Conservation (phyloP, 768 basidiomycete species). For the Lyophyllum shimeji region DNA sequence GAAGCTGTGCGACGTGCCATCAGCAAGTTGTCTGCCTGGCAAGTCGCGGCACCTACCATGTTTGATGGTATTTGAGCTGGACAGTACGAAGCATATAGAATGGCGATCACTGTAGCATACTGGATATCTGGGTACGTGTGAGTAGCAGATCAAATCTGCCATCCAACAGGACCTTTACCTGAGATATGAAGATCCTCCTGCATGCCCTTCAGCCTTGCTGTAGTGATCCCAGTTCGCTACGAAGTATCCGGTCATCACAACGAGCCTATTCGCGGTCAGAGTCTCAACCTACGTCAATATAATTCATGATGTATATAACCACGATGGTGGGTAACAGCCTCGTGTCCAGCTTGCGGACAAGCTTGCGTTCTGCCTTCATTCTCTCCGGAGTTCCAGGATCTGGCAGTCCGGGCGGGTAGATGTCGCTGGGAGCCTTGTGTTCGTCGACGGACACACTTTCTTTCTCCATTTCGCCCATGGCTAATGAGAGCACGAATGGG, state of each 20-base stretch:
- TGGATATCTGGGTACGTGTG: constrained; percentile 42
- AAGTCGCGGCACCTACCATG: constrained; percentile 40
- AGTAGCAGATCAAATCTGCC: constrained; percentile 1
- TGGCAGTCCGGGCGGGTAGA: constrained; percentile 10
- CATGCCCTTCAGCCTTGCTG: constrained; percentile 50
- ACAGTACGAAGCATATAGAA: constrained; percentile 58
- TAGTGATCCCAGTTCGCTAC: constrained; percentile 49
- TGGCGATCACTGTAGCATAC: constrained; percentile 51
- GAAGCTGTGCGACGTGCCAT: constrained; percentile 35
- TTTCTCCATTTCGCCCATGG: constrained; percentile 16
- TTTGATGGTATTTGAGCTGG: constrained; percentile 69
- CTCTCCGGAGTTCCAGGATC: constrained; percentile 29
- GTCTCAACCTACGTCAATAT: constrained; percentile 52
- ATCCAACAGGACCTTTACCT: constrained; percentile 24
- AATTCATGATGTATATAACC: constrained; percentile 65
- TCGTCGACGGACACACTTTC: constrained; percentile 17
- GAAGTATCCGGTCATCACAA: not conserved
- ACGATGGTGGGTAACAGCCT: constrained; percentile 58
- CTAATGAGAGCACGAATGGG: not conserved
- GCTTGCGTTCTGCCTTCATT: constrained; percentile 35
- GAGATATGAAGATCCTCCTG: constrained; percentile 47
- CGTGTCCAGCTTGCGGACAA: constrained; percentile 56
- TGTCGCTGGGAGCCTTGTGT: constrained; percentile 3
- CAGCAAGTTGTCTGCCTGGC: not conserved
- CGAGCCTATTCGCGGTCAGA: not conserved